Evolutionary conservation across 805 yeast species (phyloP).

Genomic region (Starmerella floricola): DNA sequence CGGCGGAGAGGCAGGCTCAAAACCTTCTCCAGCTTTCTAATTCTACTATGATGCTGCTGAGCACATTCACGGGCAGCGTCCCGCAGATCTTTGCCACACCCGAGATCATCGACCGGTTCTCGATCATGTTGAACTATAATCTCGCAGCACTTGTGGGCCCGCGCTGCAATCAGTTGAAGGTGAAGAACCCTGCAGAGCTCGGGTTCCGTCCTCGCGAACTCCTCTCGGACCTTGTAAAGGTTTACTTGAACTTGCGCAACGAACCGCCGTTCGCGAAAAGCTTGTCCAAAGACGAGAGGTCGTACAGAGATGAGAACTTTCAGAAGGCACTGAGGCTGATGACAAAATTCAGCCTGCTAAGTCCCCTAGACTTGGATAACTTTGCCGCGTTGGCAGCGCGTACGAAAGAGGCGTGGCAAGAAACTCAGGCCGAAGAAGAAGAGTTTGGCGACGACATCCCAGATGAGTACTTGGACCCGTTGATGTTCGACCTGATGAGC

Average conservation of each 20-base stretch:
- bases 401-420: constrained; percentile 23
- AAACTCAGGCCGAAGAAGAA: constrained; percentile 66
- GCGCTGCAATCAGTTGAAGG: constrained; percentile 77
- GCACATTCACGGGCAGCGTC: constrained; percentile 70
- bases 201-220: constrained; percentile 68
- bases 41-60: constrained; percentile 68
- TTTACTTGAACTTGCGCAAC: constrained; percentile 58
- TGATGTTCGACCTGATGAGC: constrained; percentile 90
- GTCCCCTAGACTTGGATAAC: constrained; percentile 40
- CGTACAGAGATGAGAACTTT: constrained; percentile 59
- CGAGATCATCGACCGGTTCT: constrained; percentile 85
- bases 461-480: constrained; percentile 91
- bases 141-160: constrained; percentile 91
- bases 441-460: constrained; percentile 85
- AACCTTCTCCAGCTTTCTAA: constrained; percentile 74
- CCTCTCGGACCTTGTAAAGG: constrained; percentile 55
- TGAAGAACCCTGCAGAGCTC: constrained; percentile 68
- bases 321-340: constrained; percentile 59
- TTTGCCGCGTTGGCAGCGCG: constrained; percentile 58
- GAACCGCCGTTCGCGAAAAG: constrained; percentile 61
- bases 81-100: constrained; percentile 76
- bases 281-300: constrained; percentile 84
- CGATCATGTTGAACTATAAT: constrained; percentile 92
- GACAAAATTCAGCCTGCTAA: constrained; percentile 41
- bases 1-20: constrained; percentile 64